These are phyloP conservation scores for Chaetothyriales sp. DNA, from an alignment of 2,329 filamentous ascomycete species.

Conservation along the genomic window DNA sequence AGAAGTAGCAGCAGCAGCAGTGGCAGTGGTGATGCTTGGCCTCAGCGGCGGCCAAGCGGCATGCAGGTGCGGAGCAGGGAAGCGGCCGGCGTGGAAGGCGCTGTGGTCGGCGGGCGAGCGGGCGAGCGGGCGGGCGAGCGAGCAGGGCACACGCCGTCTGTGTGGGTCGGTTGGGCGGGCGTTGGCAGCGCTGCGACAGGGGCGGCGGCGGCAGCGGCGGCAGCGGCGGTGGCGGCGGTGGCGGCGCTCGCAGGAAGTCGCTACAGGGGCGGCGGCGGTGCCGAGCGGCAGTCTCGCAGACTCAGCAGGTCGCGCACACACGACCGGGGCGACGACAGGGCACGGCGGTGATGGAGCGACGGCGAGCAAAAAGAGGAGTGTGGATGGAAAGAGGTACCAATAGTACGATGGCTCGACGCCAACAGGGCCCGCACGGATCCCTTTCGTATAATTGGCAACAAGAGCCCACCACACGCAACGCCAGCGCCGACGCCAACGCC, in stretches of 20 bases:
- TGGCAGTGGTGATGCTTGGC: neutral
- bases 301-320: neutral
- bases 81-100: neutral
- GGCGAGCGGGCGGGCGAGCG: too few relatives aligned
- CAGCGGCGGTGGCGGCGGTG: neutral
- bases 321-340: neutral
- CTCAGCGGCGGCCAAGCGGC: neutral
- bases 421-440: neutral
- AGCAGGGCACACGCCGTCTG: too few relatives aligned
- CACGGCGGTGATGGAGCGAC: neutral
- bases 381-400: neutral
- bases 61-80: neutral
- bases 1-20: too few relatives aligned
- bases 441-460: neutral
- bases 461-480: neutral
- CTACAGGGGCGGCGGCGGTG: neutral
- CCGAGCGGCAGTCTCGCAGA: neutral
- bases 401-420: neutral
- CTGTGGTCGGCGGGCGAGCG: neutral
- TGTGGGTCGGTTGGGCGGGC: neutral
- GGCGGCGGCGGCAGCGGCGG: too few relatives aligned
- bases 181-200: neutral
- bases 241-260: neutral
- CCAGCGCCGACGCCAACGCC: too few relatives aligned
- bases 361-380: neutral